Base-by-base conservation (phyloP, 2,329 filamentous ascomycete genomes). In the Cladophialophora carrionii region DNA sequence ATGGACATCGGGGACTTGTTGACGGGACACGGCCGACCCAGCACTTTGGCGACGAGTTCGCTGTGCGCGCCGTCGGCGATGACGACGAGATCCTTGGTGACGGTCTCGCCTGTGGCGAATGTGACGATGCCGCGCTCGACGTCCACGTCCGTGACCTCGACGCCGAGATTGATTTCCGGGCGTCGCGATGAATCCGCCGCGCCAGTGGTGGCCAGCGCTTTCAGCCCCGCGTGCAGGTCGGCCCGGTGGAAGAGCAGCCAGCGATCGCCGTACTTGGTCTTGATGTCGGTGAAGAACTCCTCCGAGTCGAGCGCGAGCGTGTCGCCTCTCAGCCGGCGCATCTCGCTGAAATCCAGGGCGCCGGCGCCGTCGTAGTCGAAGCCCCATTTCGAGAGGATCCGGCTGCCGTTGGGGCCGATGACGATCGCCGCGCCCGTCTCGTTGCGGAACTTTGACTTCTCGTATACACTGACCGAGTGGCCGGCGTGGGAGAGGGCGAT, bases 401-500 rank as follows among this genome's bases (percentile, higher is more conserved):
- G 57, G 1, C 65, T 64, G 5, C 70, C 74, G 61, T 76, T 76
- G 4, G 73, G 73, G 1, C 72, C 69, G 22, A 76, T 62, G n/a
- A 70, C 43, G n/a, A 76, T 54, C 4, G 73, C 74, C 3, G 74
- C 74, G 2, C 73, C 74, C 3, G 72, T 69, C 61, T 76, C 74
- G 9, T 68, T 67, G 17, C 67, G 66, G 58, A 76, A 74, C 9
- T 57, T 54, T 7, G 74, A 76, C 46, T 72, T 74, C 59, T 76
- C 74, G 26, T 72, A 72, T 3, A 76, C 65, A 70, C 74, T 43
- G 22, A 68, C 61, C 48, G 64, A 62, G 54, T 76, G 74, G 0
- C 74, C 74, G 34, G 75, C 72, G 48, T 71, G 73, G 17, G 73
- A 69, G 1, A 76, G 62, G 1, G 73, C 73, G 65, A 76, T 74